Evolutionary conservation across 202 grass and related monocot species (phyloP).

Genomic region (Hordeum pubiflorum): DNA sequence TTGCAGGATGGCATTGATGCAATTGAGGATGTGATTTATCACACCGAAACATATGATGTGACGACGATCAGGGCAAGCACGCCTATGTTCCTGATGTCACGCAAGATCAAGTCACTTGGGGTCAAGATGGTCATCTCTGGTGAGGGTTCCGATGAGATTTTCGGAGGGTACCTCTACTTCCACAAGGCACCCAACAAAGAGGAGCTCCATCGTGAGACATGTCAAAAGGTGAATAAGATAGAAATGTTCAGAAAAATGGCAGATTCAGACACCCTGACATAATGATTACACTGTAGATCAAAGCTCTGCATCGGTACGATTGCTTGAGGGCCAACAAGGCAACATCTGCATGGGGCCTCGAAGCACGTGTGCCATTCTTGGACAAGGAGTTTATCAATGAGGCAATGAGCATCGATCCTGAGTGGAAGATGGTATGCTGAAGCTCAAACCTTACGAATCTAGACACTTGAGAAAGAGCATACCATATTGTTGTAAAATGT

Average conservation of each 20-base stretch:
- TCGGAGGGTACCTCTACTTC: slow-evolving; percentile 85
- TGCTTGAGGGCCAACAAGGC: slow-evolving; percentile 81
- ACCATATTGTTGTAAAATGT: background rate
- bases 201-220: slow-evolving; percentile 70
- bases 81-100: slow-evolving; percentile 87
- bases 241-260: background rate
- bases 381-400: slow-evolving; percentile 80
- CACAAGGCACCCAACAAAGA: slow-evolving; percentile 86
- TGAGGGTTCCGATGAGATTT: slow-evolving; percentile 85
- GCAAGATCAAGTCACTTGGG: slow-evolving; percentile 87
- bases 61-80: slow-evolving; percentile 78
- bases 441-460: background rate
- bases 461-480: background rate
- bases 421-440: slow-evolving; percentile 67
- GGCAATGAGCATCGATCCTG: slow-evolving; percentile 73
- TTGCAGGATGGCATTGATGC: slow-evolving; percentile 66
- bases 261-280: background rate
- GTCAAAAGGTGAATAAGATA: slow-evolving; percentile 38
- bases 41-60: slow-evolving; percentile 79
- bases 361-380: slow-evolving; percentile 82
- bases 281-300: slow-evolving; percentile 34
- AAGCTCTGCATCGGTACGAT: slow-evolving; percentile 81
- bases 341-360: slow-evolving; percentile 77
- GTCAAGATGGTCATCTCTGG: slow-evolving; percentile 96
- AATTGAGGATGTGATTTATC: slow-evolving; percentile 80